Base-by-base conservation (phyloP, 768 basidiomycete genomes). In the Sarcodon aspratus region DNA sequence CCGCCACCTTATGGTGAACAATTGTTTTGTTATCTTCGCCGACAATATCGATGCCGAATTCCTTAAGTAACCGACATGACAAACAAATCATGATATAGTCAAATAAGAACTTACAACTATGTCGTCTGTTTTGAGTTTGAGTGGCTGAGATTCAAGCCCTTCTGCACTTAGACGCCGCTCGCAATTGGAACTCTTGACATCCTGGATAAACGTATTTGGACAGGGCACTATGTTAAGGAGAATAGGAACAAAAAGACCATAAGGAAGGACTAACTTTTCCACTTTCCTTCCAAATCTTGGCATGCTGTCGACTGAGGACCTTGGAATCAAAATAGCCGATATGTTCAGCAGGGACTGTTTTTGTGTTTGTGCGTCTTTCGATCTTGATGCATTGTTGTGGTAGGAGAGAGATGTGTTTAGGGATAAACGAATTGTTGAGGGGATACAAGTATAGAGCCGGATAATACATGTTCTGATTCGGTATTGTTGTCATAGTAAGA, bases 11-110 rank as follows among this genome's bases (percentile, higher is more conserved):
- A 70, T 97, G 94, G 67, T 99, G 96, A 45, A 98, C 83, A 49
- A 97, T 93, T 1, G 90, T 94, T 66, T 89, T 89, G 73, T 94
- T 96, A 71, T 99, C 96, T 60, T 99, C 96, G 53, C 90, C 88
- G 48, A 96, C 89, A 53, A 99, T 99, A 69, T 98, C 96, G 59
- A 98, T 99, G 49, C 96, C 96, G 63, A 96, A 98, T 82, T 98
- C 94, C 93, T 95, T 49, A 6, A 35, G 48, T 4, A 40, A 1
- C 44, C 27, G 21, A 31, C 33, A 33, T 7, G 49, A 18, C 32
- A n/a, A 48, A 38, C 50, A 54, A 49, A 55, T 51, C 47, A 46
- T 17, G 17, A 48, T 32, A 47, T 38, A 50, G 35, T 34, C 17
- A 47, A 46, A 34, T 38, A 31, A 44, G 33, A 32, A 73, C 92